Base-by-base conservation (phyloP, 1,284 basidiomycete genomes). In the Ustilago tritici region DNA sequence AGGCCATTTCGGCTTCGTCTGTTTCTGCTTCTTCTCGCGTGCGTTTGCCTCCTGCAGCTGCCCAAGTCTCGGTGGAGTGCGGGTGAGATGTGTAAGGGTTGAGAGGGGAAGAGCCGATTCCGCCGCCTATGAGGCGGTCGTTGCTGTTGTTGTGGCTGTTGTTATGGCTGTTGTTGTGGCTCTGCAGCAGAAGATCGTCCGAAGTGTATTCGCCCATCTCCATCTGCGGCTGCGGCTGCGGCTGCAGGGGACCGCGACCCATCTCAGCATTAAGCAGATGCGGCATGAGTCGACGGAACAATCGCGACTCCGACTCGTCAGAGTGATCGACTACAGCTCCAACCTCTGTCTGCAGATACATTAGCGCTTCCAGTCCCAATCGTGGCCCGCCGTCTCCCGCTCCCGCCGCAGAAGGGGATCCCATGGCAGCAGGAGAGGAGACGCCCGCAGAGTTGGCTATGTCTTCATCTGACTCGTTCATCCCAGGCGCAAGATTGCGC, bases 311-410 rank as follows among this genome's bases (percentile, higher is more conserved):
- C 10, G 65, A 19, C 15, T 85, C 81, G 40, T 82, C 81, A 3
- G 78, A 69, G 31, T 84, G 82, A 57, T 86, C 81, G 34, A 86
- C 84, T 38, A 87, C 86, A 12, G 78, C 70, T 1, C 82, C 76
- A 2, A 87, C 81, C 38, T 83, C 74, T 28, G 82, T 83, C 63
- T 87, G 87, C 40, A 87, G 73, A 64, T 87, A 87, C 61, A 82
- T 71, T 3, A 87, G 66, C 17, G 86, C 86, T 53, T 78, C 66
- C 31, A 87, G 63, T 8, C 84, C 83, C 28, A 82, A 69, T 4
- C 72, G 59, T 0, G 61, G 61, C 12, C 61, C 60, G 4, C 58
- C 69, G 2, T 74, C 65, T 52, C 63, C 23, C 28, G 49, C 65
- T 11, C 28, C 28, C 0, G 23, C 23, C 23, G 23, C 23, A 28